Evolutionary conservation across 257 asterid genomes (phyloP), one percentile per base, ranked within the genome.

Genomic region (Cordia subcordata): DNA sequence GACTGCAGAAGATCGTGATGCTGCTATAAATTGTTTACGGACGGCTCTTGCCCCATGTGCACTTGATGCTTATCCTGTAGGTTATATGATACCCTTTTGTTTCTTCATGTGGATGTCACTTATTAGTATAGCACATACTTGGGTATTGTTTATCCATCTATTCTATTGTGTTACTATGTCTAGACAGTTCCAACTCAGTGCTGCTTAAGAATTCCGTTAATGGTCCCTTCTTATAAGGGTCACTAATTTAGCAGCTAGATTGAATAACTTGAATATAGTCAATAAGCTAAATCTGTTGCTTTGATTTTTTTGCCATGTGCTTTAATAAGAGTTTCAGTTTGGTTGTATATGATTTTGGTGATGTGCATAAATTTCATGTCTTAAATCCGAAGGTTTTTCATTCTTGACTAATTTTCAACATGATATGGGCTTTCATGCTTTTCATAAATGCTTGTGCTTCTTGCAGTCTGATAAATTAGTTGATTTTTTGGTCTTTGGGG

Each of bases 1-100:
- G 68, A 89, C 88, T 55, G 65, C 63, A 38, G 82, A 82, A 79
- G 96, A 81, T 73, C 94, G 94, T 23, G 87, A 82, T 63, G 84
- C 84, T 35, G 99, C 97, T 1, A 84, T 93, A 39, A 65, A 81
- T 60, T 93, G 94, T 57, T 78, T 81, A 60, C 81, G 96, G 21
- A 75, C 74, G 49, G 83, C 93, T 47, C 94, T 93, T 42, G 97
- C 97, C 14, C 96, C 99, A 14, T 87, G 96, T 74, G 99, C 99
- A 6, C 79, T 93, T 16, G 90, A 83, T 82, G 99, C 97, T 53
- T 93, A 93, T 66, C 99, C 97, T 76, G 99, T 93, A 72, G 14
- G 63, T 49, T 65, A 52, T 40, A 15, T 5, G 68, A 16, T 3
- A 63, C 8, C 66, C 46, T 39, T n/a, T 42, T 60, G 11, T n/a